A percentile compares a stretch with the other conserved stretches of the same genome.
phyloP scores from a whole-genome alignment of 768 basidiomycete species.

The Termitomyces sp. region DNA sequence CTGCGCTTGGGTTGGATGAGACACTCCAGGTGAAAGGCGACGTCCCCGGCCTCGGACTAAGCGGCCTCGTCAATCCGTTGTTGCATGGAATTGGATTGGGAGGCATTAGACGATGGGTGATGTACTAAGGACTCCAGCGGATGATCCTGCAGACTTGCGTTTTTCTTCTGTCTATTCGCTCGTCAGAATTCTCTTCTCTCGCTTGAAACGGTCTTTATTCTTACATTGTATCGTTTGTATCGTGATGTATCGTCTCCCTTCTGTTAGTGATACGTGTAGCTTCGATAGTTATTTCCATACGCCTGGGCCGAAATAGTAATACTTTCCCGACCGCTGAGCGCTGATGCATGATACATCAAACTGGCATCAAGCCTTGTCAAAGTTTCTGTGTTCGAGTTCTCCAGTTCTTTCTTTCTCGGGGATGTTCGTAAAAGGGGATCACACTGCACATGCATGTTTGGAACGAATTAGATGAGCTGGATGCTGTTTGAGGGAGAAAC shows the following conservation, averaged over 20 bases:
- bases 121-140: not conserved
- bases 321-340: not conserved
- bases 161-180: not conserved
- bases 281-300: not conserved
- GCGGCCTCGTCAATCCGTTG: constrained; percentile 5
- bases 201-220: not conserved
- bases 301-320: not conserved
- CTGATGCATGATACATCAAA: no score
- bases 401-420: not conserved
- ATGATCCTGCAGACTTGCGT: not conserved
- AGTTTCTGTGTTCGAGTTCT: not conserved
- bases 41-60: constrained; percentile 8
- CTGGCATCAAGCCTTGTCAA: not conserved
- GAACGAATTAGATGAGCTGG: no score
- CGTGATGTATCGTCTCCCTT: not conserved
- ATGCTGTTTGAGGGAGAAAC: no score
- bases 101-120: constrained; percentile 9
- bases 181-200: not conserved
- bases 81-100: constrained; percentile 8
- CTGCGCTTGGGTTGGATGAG: constrained; percentile 9
- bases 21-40: constrained; percentile 5
- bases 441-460: not conserved
- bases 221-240: not conserved
- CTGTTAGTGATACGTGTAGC: not conserved
- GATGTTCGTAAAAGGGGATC: not conserved